phyloP scores from a whole-genome alignment of 192 early-diverging fungal genomes.

The Geranomyces variabilis region DNA sequence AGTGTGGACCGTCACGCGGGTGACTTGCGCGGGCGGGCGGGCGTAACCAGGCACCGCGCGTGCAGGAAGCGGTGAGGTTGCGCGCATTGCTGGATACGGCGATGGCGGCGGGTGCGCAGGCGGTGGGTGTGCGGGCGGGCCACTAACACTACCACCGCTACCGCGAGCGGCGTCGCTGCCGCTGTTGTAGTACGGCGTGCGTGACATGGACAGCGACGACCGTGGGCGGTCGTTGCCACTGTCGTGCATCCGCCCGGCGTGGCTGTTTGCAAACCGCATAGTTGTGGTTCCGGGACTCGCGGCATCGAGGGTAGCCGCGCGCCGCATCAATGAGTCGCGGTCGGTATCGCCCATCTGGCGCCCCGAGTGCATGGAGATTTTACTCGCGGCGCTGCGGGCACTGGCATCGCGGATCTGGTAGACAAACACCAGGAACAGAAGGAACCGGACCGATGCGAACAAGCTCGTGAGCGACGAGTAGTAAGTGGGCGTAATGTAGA shows the following conservation, averaged over 20 bases:
- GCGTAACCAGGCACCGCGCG: not conserved
- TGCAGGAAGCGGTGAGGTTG: not conserved
- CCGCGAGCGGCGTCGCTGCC: not conserved
- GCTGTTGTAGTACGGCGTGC: not conserved
- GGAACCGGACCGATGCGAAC: constrained; percentile 4
- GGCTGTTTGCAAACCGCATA: not conserved
- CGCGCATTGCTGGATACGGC: not conserved
- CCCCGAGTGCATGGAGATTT: not conserved
- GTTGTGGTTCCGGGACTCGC: not conserved
- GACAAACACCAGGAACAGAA: constrained; percentile 18
- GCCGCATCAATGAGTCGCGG: not conserved
- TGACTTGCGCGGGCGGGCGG: not conserved
- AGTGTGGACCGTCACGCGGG: constrained; percentile 2
- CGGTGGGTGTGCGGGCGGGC: not conserved
- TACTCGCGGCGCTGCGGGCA: not conserved
- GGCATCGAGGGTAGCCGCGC: not conserved
- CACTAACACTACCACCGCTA: too few relatives aligned
- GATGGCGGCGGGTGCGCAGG: not conserved
- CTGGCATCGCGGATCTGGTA: constrained; percentile 20
- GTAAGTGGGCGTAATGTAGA: not conserved
- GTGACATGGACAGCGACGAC: not conserved
- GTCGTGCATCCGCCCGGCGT: not conserved
- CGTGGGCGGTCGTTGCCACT: not conserved
- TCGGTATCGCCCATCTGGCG: not conserved
- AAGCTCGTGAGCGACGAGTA: constrained; percentile 16